phyloP scores from a whole-genome alignment of 257 asterid genomes.

The Haberlea rhodopensis region DNA sequence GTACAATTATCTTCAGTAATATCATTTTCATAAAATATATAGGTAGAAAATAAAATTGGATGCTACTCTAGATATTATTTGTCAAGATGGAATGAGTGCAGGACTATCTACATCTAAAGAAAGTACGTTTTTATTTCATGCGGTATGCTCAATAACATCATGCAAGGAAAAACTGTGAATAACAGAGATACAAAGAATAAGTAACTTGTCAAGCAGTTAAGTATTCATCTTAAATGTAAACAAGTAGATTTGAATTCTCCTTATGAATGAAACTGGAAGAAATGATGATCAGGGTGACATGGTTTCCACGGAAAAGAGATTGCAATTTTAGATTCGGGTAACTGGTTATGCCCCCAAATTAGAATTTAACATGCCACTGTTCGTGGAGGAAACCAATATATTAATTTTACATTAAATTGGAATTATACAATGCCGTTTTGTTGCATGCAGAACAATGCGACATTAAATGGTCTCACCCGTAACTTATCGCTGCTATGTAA shows the following conservation, averaged over 20 bases:
- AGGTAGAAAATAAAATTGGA: too few species aligned
- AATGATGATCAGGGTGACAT: not conserved
- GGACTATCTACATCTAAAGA: not conserved
- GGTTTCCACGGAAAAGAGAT: not conserved
- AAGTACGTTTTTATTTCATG: not conserved
- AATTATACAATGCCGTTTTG: not conserved
- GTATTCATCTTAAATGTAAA: not conserved
- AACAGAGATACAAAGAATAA: not conserved
- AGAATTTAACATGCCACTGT: not conserved
- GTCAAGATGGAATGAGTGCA: not conserved
- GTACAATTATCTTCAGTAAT: too few species aligned
- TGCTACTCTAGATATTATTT: too few species aligned
- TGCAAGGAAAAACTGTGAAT: not conserved
- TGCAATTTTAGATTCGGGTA: not conserved
- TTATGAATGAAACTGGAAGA: slow-evolving; percentile 2
- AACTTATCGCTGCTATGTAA: not conserved
- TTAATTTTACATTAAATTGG: too few species aligned
- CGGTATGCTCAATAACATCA: not conserved
- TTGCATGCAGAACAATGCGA: not conserved
- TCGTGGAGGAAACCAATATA: not conserved
- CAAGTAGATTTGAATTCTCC: not conserved
- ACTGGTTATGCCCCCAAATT: not conserved
- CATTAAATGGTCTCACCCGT: not conserved
- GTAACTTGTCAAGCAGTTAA: not conserved
- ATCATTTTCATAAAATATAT: too few species aligned